phyloP scores from a whole-genome alignment of 108 stramenopile species.

The Skeletonema tropicum region DNA sequence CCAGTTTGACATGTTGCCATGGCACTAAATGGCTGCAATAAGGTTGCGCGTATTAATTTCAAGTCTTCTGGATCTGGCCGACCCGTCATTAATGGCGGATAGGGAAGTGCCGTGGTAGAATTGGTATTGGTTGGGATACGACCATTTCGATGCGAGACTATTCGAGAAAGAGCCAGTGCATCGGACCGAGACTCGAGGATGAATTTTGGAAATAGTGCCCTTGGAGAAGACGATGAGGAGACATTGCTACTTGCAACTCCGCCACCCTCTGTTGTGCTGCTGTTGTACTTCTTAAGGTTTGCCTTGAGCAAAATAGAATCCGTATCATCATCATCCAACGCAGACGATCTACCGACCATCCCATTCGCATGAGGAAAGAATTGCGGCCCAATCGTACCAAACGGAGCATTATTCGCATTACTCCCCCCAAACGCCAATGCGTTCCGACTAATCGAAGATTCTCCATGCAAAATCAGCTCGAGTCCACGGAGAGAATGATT shows the following conservation, averaged over 20 bases:
- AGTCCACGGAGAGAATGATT: conserved; percentile 49
- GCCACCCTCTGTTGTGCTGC: neutral
- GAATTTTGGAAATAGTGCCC: conserved; percentile 41
- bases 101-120: conserved; percentile 14
- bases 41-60: conserved; percentile 51
- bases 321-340: conserved; percentile 45
- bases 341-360: conserved; percentile 68
- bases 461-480: conserved; percentile 45
- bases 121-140: conserved; percentile 21
- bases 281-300: conserved; percentile 19
- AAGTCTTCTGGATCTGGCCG: conserved; percentile 71
- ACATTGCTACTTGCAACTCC: neutral
- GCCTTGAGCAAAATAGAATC: conserved; percentile 40
- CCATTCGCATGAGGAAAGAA: conserved; percentile 90
- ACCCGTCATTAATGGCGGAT: conserved; percentile 37
- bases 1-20: conserved; percentile 81
- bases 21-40: conserved; percentile 84
- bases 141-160: conserved; percentile 43
- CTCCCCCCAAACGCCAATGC: conserved; percentile 24
- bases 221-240: conserved; percentile 20
- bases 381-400: conserved; percentile 74
- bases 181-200: conserved; percentile 47
- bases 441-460: conserved; percentile 30
- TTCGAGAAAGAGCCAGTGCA: conserved; percentile 45
- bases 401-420: conserved; percentile 35